Evolutionary conservation across 2,329 filamentous ascomycete genomes (phyloP), one percentile per base, ranked within the genome.

Genomic region (Leptodontidium sp.): DNA sequence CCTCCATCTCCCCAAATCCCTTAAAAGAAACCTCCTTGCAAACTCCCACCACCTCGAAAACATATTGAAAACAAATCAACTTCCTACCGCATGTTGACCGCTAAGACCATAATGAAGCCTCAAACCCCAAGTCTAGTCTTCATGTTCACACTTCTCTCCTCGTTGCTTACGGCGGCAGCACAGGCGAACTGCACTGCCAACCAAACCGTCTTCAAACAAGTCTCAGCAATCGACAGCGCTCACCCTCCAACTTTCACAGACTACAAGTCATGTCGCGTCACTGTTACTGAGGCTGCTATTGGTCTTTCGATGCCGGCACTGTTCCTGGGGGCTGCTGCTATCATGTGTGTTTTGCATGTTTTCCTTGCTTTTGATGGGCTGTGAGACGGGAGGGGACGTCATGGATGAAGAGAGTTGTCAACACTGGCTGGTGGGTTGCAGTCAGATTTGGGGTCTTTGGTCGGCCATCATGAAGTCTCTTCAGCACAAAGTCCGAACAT

Each of bases 271-370:
- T 50, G 47, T 12, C 47, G 26, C 5, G n/a, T 50, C 6, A 24
- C 26, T 21, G 21, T 50, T 15, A 50, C 47, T 5, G 17, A 50
- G n/a, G 21, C n/a, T 24, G 11, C 8, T 24, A 21, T 50, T n/a
- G 47, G 47, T 8, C 9, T 50, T 2, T 50, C 47, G 47, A 24
- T 50, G n/a, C 47, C 47, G n/a, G 47, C 21, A 4, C 1, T 50
- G n/a, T 50, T 21, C 8, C 9, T 26, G 9, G 47, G 47, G 2
- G 47, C n/a, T 21, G 47, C 47, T 5, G 47, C 47, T 24, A n/a
- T 50, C n/a, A 24, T 50, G 47, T 50, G n/a, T 50, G n/a, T 50
- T 21, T 24, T 50, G 21, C 47, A 50, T 50, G 47, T 50, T 11
- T 50, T 50, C 11, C 47, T 50, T 50, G 47, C n/a, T 24, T 50